Evolutionary conservation across 1,139 yeast genomes (phyloP), one percentile per base, ranked within the genome.

Genomic region (Geotrichum australiense): DNA sequence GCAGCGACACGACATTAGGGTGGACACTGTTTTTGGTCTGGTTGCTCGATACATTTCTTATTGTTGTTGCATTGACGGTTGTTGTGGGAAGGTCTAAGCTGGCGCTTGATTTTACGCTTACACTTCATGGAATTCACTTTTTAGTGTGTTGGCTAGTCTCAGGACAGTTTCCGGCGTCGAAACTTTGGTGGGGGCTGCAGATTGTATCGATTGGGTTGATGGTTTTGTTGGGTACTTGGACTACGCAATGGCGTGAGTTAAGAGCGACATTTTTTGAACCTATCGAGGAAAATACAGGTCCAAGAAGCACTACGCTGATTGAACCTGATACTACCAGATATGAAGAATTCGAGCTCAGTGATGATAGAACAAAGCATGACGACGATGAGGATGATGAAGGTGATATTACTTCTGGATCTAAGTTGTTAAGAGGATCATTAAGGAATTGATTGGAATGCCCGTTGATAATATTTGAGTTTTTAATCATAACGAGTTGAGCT

Each of bases 101-200:
- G 45, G 97, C 96, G 0, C 82, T 96, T 83, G 98, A 91, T 62
- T 91, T 89, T 65, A 96, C 95, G 10, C 58, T 91, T 25, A 89
- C 98, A 0, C 66, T 91, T 12, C 96, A 91, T 61, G 78, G 84
- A 14, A 74, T 91, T 41, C 82, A 89, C 61, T 63, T 89, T 29
- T 43, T 79, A 2, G 78, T 85, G 5, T 85, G 78, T 0, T 79
- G 87, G 78, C 49, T 73, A 1, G 78, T 75, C 50, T 69, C 82
- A 4, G 74, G 79, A 1, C 66, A 70, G 31, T 73, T 89, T 50
- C 97, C 97, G 0, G 63, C 69, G 7, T 75, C 80, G 29, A 53
- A 79, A 7, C 68, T 81, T 39, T 91, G 97, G 97, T 86, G 96
- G 93, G 62, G 76, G 24, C 63, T 87, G 36, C 96, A 87, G 58